phyloP scores from a whole-genome alignment of 805 yeast genomes.

The Sugiyamaella floridensis region DNA sequence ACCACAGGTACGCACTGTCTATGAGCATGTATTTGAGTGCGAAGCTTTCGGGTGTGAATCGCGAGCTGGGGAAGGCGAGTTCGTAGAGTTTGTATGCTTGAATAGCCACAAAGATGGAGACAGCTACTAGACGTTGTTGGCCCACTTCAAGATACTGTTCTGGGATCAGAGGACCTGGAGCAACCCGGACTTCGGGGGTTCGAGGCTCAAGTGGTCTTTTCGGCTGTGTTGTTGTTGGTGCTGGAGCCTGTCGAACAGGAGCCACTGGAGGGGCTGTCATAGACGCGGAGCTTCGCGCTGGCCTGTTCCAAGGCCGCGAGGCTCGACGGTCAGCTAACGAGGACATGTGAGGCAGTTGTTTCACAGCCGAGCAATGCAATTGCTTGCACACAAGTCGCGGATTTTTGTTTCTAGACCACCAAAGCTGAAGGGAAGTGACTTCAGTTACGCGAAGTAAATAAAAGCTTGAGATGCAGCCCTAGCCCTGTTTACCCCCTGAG shows the following conservation, averaged over 20 bases:
- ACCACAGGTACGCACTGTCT: slow-evolving; percentile 65
- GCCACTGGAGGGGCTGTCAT: background rate
- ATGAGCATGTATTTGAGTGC: slow-evolving; percentile 62
- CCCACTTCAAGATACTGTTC: slow-evolving; percentile 60
- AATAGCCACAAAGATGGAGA: slow-evolving; percentile 62
- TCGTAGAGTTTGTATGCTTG: slow-evolving; percentile 85
- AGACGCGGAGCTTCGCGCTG: background rate
- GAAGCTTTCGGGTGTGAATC: slow-evolving; percentile 46
- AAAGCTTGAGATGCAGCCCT: background rate
- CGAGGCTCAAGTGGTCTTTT: slow-evolving; percentile 20
- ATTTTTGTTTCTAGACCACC: background rate
- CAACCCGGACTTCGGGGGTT: slow-evolving; percentile 48
- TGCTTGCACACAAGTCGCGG: background rate
- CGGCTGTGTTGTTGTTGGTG: background rate
- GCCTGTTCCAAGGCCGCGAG: slow-evolving; percentile 2
- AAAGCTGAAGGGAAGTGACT: background rate
- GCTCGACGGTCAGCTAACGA: slow-evolving; percentile 1
- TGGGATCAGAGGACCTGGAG: slow-evolving; percentile 44
- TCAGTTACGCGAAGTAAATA: background rate
- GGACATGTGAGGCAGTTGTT: background rate
- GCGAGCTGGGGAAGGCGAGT: slow-evolving; percentile 36
- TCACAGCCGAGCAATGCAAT: too few species aligned
- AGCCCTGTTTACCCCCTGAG: background rate
- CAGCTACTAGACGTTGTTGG: slow-evolving; percentile 62
- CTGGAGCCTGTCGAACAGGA: background rate